These are phyloP conservation scores for Schizosaccharomyces osmophilus DNA, from an alignment of 805 yeast species.

Conservation along the genomic window DNA sequence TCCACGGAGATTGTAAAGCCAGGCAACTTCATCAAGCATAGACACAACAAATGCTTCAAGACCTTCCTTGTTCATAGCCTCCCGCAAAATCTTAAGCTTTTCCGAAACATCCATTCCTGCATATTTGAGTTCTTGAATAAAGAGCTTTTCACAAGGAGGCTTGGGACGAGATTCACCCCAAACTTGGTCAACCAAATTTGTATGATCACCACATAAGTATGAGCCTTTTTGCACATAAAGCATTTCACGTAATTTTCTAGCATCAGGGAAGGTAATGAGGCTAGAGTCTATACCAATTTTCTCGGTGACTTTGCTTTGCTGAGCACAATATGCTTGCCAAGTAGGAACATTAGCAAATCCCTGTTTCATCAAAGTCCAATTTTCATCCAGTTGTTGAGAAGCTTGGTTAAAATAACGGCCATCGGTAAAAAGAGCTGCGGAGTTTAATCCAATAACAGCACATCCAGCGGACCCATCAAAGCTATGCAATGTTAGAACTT, in stretches of 20 bases:
- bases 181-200: constrained; percentile 47
- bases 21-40: constrained; percentile 74
- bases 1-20: constrained; percentile 71
- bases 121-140: constrained; percentile 25
- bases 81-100: constrained; percentile 27
- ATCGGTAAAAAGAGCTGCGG: constrained; percentile 72
- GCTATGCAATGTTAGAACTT: constrained; percentile 4
- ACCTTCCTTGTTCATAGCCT: constrained; percentile 11
- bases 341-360: constrained; percentile 44
- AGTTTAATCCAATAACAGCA: constrained; percentile 49
- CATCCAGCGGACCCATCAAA: constrained; percentile 87
- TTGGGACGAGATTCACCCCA: constrained; percentile 58
- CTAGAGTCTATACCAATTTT: constrained; percentile 62
- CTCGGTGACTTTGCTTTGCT: constrained; percentile 21
- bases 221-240: constrained; percentile 10
- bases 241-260: constrained; percentile 11
- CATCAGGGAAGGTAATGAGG: constrained; percentile 23
- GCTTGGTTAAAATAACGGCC: constrained; percentile 92
- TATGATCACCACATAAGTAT: constrained; percentile 26
- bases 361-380: constrained; percentile 63
- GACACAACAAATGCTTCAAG: constrained; percentile 30
- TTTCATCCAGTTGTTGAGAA: constrained; percentile 46
- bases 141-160: constrained; percentile 27
- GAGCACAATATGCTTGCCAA: constrained; percentile 59
- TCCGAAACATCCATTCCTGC: constrained; percentile 39